Percentiles rank a stretch among this genome's conserved stretches.
These are phyloP conservation scores for Aphelidium insulamus DNA, from an alignment of 371 early-diverging fungal genomes.

Conservation along the genomic window DNA sequence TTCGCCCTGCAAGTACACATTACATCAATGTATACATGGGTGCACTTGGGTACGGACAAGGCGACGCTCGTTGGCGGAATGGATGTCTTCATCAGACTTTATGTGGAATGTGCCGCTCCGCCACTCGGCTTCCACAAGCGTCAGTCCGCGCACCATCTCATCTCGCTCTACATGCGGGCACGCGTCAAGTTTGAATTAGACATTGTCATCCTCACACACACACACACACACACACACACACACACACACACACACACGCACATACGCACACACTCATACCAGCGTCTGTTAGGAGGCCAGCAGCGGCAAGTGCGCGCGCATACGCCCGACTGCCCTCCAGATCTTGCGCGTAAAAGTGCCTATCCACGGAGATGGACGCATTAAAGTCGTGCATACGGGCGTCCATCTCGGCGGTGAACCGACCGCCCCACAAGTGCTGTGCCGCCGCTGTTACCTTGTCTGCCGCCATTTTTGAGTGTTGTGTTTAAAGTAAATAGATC, in stretches of 20 bases:
- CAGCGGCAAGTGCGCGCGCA: slow-evolving; percentile 51
- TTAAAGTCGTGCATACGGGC: slow-evolving; percentile 92
- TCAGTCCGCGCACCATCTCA: slow-evolving; percentile 45
- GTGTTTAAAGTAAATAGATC: too few species aligned
- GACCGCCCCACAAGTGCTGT: slow-evolving; percentile 76
- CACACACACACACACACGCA: too few species aligned
- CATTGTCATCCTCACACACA: too few species aligned
- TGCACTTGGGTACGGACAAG: too few species aligned
- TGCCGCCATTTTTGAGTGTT: too few species aligned
- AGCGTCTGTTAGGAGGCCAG: slow-evolving; percentile 46
- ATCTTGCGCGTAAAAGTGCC: slow-evolving; percentile 73
- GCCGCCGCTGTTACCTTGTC: too few species aligned
- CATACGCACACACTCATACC: too few species aligned
- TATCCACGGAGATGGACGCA: slow-evolving; percentile 78
- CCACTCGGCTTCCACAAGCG: slow-evolving; percentile 64
- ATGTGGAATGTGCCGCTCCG: slow-evolving; percentile 40
- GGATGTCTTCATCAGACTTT: slow-evolving; percentile 84
- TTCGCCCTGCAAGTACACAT: too few species aligned
- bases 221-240: too few species aligned
- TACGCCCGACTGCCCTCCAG: slow-evolving; percentile 73
- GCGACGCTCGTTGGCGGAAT: slow-evolving; percentile 91
- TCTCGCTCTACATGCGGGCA: slow-evolving; percentile 56
- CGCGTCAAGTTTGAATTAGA: too few species aligned
- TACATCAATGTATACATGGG: too few species aligned
- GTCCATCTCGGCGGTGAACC: slow-evolving; percentile 70